These are phyloP conservation scores for Phytophthora sansomeana DNA, from an alignment of 352 stramenopile species.

Conservation along the genomic window DNA sequence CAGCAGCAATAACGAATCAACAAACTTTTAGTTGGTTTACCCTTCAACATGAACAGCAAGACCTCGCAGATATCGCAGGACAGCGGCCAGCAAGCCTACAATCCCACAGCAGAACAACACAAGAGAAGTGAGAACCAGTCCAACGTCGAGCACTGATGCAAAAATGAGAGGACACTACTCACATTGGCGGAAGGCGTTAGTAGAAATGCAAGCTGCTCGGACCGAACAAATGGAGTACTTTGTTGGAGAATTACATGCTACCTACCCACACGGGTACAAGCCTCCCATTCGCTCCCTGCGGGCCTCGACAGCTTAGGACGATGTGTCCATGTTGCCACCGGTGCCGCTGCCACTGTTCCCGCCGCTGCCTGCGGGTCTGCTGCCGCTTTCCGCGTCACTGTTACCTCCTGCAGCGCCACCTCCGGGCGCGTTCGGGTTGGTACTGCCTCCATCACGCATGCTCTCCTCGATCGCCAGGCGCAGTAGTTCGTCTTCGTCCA, in stretches of 20 bases:
- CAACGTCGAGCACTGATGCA: background rate
- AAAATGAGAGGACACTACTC: constrained; percentile 23
- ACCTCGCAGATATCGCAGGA: constrained; percentile 13
- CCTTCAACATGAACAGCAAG: background rate
- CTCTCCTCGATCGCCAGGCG: constrained; percentile 88
- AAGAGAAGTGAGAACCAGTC: constrained; percentile 27
- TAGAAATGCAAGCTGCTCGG: constrained; percentile 18
- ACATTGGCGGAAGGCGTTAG: constrained; percentile 27
- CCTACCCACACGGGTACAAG: constrained; percentile 41
- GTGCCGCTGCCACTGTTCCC: constrained; percentile 36
- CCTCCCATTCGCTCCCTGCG: constrained; percentile 26
- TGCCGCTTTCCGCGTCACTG: constrained; percentile 36
- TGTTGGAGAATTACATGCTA: constrained; percentile 49
- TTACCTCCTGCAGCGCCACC: constrained; percentile 53
- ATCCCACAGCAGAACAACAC: constrained; percentile 22
- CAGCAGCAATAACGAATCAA: constrained; percentile 6
- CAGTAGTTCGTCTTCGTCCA: constrained; percentile 88
- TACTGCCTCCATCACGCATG: constrained; percentile 75
- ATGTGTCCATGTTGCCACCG: constrained; percentile 54
- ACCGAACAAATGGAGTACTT: constrained; percentile 41
- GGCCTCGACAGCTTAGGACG: constrained; percentile 42
- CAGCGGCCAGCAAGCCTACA: constrained; percentile 32
- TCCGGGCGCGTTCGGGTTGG: constrained; percentile 44
- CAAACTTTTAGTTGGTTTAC: background rate
- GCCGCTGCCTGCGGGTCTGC: constrained; percentile 32